phyloP scores from a whole-genome alignment of 202 grass and related monocot genomes.

The Setaria viridis region DNA sequence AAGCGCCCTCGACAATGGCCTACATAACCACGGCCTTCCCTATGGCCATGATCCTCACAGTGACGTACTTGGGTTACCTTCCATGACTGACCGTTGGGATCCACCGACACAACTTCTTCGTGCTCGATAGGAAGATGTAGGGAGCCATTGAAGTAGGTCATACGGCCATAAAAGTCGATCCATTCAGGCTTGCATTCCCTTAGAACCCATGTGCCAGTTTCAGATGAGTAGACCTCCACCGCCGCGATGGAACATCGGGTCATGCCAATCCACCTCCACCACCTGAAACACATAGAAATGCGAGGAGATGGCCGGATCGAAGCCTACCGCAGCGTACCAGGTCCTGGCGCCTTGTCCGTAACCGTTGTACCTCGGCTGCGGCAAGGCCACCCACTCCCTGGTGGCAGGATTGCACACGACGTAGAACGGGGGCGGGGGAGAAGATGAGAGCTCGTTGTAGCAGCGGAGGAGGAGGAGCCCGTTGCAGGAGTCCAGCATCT shows the following conservation, averaged over 20 bases:
- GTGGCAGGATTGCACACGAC: slow-evolving; percentile 16
- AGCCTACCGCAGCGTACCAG: neutral
- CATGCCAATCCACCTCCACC: neutral
- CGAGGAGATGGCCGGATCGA: neutral
- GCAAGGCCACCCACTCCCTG: neutral
- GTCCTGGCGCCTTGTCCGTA: no score
- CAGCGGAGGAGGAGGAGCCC: slow-evolving; percentile 25
- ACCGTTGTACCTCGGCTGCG: neutral
- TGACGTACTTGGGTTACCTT: neutral
- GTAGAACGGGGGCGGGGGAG: neutral
- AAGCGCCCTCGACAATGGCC: neutral
- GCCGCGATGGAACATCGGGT: neutral
- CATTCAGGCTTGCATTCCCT: no score
- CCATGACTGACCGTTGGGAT: neutral
- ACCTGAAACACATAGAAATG: slow-evolving; percentile 38
- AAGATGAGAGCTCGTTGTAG: neutral
- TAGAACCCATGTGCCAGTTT: slow-evolving; percentile 2
- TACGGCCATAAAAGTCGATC: neutral
- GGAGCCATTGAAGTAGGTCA: slow-evolving; percentile 16
- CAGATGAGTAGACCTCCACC: slow-evolving; percentile 18
- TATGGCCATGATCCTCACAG: neutral
- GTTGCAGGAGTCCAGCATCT: slow-evolving; percentile 37
- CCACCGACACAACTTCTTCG: neutral
- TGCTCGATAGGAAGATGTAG: neutral
- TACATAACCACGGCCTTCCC: neutral